phyloP scores from a whole-genome alignment of 768 basidiomycete genomes.

The Russula ochroleuca region DNA sequence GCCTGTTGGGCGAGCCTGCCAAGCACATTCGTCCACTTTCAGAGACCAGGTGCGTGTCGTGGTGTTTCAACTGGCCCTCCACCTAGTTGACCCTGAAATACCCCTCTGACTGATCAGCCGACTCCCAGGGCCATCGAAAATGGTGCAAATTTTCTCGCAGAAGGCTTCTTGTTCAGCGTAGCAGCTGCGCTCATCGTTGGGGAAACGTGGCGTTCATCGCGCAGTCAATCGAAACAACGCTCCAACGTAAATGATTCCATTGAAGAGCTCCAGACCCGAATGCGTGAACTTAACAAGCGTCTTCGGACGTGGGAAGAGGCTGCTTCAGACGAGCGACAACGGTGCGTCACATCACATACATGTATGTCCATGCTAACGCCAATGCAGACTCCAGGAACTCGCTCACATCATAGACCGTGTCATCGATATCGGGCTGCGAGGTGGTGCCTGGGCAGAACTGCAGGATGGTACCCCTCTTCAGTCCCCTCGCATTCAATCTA shows the following conservation, averaged over 20 bases:
- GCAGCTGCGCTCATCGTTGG: slow-evolving; percentile 70
- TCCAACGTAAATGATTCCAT: slow-evolving; percentile 69
- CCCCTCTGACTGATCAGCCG: neutral
- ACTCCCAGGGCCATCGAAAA: slow-evolving; percentile 70
- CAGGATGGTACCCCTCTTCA: slow-evolving; percentile 54
- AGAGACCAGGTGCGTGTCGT: slow-evolving; percentile 54
- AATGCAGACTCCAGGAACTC: slow-evolving; percentile 59
- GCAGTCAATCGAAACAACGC: slow-evolving; percentile 64
- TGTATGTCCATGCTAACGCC: neutral
- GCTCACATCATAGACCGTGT: slow-evolving; percentile 58
- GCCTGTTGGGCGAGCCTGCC: slow-evolving; percentile 72
- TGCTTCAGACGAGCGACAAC: slow-evolving; percentile 41
- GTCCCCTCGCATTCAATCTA: slow-evolving; percentile 39
- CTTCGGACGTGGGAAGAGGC: slow-evolving; percentile 43
- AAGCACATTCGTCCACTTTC: slow-evolving; percentile 71
- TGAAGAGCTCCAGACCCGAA: slow-evolving; percentile 47
- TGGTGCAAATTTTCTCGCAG: slow-evolving; percentile 78
- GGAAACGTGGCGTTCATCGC: slow-evolving; percentile 70
- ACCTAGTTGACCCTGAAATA: neutral
- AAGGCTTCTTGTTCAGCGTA: slow-evolving; percentile 79
- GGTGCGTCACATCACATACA: slow-evolving; percentile 35
- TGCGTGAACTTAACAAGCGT: slow-evolving; percentile 48
- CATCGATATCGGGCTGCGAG: slow-evolving; percentile 61
- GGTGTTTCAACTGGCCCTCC: neutral
- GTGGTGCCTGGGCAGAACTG: slow-evolving; percentile 62